Evolutionary conservation across 176 grass and related monocot genomes (phyloP).

Genomic region (Secale cereale): DNA sequence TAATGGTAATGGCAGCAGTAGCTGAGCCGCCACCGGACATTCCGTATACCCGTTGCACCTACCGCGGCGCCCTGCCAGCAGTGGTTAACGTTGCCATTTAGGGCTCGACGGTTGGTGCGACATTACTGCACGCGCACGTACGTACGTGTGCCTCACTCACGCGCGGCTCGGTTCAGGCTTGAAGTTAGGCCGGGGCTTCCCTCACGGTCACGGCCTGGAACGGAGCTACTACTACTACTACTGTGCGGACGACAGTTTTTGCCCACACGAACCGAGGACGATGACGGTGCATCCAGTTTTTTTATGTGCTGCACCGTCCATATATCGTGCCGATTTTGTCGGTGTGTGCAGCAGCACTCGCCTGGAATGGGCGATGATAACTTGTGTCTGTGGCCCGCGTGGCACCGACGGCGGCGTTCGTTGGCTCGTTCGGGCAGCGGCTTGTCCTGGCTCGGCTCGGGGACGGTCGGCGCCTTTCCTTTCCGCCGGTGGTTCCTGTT

Average conservation of each 20-base stretch:
- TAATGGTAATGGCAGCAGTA: not conserved
- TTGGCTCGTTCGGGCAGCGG: not conserved
- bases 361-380: too few species aligned
- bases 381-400: not conserved
- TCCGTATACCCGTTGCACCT: constrained; percentile 5
- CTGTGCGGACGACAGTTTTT: too few species aligned
- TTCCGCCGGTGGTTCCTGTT: not conserved
- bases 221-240: too few species aligned
- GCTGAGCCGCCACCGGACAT: not conserved
- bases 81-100: not conserved
- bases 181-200: too few species aligned
- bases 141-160: not conserved
- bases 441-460: not conserved
- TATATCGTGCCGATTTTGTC: too few species aligned
- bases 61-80: not conserved
- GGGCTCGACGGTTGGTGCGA: not conserved
- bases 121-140: not conserved
- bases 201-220: too few species aligned
- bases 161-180: not conserved
- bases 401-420: not conserved
- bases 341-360: too few species aligned
- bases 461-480: not conserved
- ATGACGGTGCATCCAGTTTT: too few species aligned
- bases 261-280: too few species aligned
- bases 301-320: too few species aligned